Conservation (phyloP, 2,329 filamentous ascomycete genomes). For the Pestalotiopsis sp. region DNA sequence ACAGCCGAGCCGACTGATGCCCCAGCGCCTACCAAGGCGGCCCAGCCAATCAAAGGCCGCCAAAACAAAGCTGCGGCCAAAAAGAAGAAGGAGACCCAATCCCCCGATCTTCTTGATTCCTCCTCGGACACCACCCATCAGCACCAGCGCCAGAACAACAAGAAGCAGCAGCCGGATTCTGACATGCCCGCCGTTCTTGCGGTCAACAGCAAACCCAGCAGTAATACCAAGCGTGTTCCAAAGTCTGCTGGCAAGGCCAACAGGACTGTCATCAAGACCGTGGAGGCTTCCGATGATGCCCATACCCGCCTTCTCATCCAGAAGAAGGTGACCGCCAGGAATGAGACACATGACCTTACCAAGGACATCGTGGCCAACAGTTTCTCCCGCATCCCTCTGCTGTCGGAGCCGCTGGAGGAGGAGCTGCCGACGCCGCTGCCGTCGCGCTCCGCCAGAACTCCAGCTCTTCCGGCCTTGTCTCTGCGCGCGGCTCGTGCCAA, state of each 20-base stretch:
- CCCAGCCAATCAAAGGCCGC: conserved; percentile 34
- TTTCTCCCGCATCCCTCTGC: conserved; percentile 29
- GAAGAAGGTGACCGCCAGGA: conserved; percentile 28
- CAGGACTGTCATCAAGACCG: conserved; percentile 31
- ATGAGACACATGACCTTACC: conserved; percentile 26
- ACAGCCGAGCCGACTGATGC: conserved; percentile 33
- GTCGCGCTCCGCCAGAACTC: conserved; percentile 29
- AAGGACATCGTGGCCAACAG: conserved; percentile 25
- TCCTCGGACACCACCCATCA: conserved; percentile 26
- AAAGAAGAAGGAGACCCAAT: conserved; percentile 36
- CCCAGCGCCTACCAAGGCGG: conserved; percentile 31
- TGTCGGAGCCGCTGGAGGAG: conserved; percentile 20
- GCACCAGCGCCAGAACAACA: conserved; percentile 22
- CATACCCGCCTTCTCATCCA: conserved; percentile 19
- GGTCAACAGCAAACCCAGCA: conserved; percentile 26
- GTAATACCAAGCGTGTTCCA: not conserved
- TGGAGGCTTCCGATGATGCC: conserved; percentile 17
- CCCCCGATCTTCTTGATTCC: conserved; percentile 30
- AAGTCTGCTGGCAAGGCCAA: conserved; percentile 16
- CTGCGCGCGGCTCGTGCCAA: conserved; percentile 33
- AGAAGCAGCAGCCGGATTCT: conserved; percentile 12
- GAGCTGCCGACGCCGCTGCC: conserved; percentile 24
- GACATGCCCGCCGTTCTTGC: conserved; percentile 33
- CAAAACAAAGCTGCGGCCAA: conserved; percentile 35
- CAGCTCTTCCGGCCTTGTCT: conserved; percentile 27